Evolutionary conservation across 2,329 filamentous ascomycete genomes (phyloP), one percentile per base, ranked within the genome.

Genomic region (Fusarium sulawesiense): DNA sequence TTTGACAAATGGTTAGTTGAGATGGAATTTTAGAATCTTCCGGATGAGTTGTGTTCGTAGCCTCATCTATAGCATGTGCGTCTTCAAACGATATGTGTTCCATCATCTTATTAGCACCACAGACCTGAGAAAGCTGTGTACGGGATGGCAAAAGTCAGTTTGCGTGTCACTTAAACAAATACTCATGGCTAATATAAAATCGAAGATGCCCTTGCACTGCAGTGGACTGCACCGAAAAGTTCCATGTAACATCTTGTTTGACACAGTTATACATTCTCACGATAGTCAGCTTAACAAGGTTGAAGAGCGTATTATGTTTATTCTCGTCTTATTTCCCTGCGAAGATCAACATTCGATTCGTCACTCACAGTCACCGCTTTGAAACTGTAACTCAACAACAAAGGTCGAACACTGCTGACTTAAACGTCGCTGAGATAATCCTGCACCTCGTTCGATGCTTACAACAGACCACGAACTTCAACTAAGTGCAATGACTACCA

Each of bases 261-360:
- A 11, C 7, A 51, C 11, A 14, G 18, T 14, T 41, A 21, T 41
- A 21, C 20, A 18, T 55, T 18, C 40, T 32, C 18, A 30, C 6
- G 21, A 30, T 49, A 4, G 7, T 37, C 21, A 10, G 25, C 21
- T 49, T 7, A 4, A 18, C 29, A 50, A 53, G 61, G 40, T 40
- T 64, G 45, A 64, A 27, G 10, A 27, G 23, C 11, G 25, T 14
- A 13, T 42, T n/a, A 6, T 14, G 40, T 50, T 46, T 64, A 64
- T 50, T 64, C 6, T 64, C 45, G 51, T 42, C 50, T 64, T 64
- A 59, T 64, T 62, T 46, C 51, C 61, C 9, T 23, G 9, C 7
- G 6, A n/a, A 29, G 29, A 21, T 34, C n/a, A 41, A 10, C 9
- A 40, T 20, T 14, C 27, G 29, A 61, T 46, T 45, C 23, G 50